Conservation (phyloP, 805 yeast genomes). For the Saccharomycopsis amapae region DNA sequence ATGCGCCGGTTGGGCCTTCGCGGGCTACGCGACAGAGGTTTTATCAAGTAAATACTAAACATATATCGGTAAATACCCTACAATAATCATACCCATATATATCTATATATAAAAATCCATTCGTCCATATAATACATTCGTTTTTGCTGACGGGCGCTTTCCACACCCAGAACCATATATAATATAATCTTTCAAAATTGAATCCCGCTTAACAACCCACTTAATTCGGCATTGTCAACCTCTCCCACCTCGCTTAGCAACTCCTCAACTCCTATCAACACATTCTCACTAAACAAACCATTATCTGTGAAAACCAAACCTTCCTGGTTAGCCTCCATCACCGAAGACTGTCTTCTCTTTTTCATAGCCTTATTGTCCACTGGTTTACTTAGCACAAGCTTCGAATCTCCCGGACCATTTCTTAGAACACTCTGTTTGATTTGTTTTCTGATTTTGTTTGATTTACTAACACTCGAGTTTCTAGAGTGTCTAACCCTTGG, state of each 20-base stretch:
- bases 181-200: conserved; percentile 15
- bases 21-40: no score
- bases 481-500: conserved; percentile 10
- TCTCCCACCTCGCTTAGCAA: conserved; percentile 45
- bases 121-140: no score
- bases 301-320: conserved; percentile 68
- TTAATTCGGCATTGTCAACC: conserved; percentile 12
- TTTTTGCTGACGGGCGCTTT: no score
- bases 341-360: conserved; percentile 51
- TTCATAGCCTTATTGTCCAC: conserved; percentile 24
- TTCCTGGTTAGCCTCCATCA: conserved; percentile 65
- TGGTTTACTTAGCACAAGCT: conserved; percentile 10
- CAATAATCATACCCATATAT: no score
- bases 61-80: no score
- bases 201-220: conserved; percentile 12
- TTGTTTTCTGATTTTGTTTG: conserved; percentile 9
- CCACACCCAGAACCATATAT: no score
- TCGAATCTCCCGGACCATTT: neutral
- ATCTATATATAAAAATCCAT: no score
- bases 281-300: conserved; percentile 70
- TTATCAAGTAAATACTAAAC: no score
- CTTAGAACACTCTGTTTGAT: conserved; percentile 9
- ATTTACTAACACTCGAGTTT: conserved; percentile 4
- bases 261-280: conserved; percentile 70
- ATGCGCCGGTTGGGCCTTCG: no score